Conservation (phyloP, 176 grass and related monocot species). For the Secale cereale region DNA sequence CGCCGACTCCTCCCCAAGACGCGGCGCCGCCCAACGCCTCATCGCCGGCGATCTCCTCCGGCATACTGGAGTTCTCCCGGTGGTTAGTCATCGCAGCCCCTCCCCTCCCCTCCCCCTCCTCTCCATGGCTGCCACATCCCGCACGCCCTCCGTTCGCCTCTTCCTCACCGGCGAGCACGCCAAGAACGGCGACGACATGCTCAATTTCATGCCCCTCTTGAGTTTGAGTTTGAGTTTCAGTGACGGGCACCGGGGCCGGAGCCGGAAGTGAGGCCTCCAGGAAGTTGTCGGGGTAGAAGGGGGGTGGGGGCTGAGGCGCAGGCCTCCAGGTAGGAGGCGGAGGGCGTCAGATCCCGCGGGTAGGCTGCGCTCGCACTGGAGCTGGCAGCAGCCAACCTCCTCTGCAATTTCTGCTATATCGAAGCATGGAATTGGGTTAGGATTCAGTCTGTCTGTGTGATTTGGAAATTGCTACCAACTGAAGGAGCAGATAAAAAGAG, state of each 20-base stretch:
- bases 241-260: neutral
- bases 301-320: constrained; percentile 8
- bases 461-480: too few relatives aligned
- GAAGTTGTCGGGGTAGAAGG: constrained; percentile 33
- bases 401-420: constrained; percentile 44
- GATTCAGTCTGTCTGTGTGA: neutral
- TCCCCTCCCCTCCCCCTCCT: too few relatives aligned
- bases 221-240: neutral
- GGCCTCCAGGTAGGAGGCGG: constrained; percentile 26
- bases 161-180: too few relatives aligned
- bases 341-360: constrained; percentile 34
- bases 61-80: too few relatives aligned
- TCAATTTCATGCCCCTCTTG: constrained; percentile 18
- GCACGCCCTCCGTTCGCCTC: too few relatives aligned
- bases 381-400: constrained; percentile 28
- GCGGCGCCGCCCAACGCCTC: too few relatives aligned
- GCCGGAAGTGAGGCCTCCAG: neutral
- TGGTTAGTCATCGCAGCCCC: too few relatives aligned
- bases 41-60: too few relatives aligned
- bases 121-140: too few relatives aligned
- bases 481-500: too few relatives aligned
- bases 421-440: constrained; percentile 20
- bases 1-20: too few relatives aligned
- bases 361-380: too few relatives aligned
- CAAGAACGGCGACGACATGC: neutral